These are phyloP conservation scores for Nepenthes gracilis DNA, from an alignment of 148 eudicot genomes.

Conservation along the genomic window DNA sequence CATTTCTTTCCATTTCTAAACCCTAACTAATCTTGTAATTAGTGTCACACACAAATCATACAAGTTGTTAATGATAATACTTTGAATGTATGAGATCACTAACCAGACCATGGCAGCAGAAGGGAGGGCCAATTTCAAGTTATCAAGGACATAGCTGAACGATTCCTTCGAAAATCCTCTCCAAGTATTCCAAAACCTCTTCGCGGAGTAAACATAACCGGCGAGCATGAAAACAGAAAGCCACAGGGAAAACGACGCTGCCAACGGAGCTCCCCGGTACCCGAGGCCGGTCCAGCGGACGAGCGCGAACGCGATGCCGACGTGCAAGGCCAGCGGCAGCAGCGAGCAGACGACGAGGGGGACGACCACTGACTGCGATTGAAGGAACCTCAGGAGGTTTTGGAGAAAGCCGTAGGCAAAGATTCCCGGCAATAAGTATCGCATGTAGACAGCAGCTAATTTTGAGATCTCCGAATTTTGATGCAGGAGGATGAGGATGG, in stretches of 20 bases:
- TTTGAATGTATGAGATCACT: background rate
- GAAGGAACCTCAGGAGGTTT: conserved; percentile 13
- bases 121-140: conserved; percentile 16
- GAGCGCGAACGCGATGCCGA: conserved; percentile 2
- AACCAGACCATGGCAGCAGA: conserved; percentile 17
- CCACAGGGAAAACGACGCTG: conserved; percentile 9
- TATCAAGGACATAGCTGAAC: conserved; percentile 5
- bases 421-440: conserved; percentile 5
- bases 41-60: too few species aligned
- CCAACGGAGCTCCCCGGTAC: conserved; percentile 11
- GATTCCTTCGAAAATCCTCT: conserved; percentile 11
- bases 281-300: conserved; percentile 7
- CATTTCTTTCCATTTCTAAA: too few species aligned
- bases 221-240: conserved; percentile 1
- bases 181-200: conserved; percentile 10
- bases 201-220: background rate
- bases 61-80: too few species aligned
- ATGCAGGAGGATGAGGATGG: conserved; percentile 39
- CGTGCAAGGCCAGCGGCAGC: conserved; percentile 1
- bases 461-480: conserved; percentile 51
- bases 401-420: conserved; percentile 9
- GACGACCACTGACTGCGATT: conserved; percentile 8
- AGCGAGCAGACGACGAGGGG: conserved; percentile 9
- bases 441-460: conserved; percentile 37
- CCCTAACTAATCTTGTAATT: too few species aligned